Conservation (phyloP, 495 filamentous ascomycete genomes). For the Clavariopsis aquatica region DNA sequence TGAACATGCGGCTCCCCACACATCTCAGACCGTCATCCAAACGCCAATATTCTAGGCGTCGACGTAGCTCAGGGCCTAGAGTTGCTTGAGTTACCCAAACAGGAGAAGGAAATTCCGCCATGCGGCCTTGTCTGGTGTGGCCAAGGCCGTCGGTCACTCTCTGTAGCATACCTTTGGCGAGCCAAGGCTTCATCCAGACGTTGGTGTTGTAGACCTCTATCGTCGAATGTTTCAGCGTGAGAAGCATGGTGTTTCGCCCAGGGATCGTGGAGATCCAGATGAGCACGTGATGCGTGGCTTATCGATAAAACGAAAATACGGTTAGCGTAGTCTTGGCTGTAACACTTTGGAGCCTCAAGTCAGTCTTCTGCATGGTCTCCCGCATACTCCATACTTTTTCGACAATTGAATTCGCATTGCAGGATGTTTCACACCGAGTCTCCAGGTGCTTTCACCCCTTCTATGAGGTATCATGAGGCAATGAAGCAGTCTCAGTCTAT, state of each 20-base stretch:
- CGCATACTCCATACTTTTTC: no score
- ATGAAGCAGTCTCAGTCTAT: no score
- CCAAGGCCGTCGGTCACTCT: conserved; percentile 9
- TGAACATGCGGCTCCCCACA: background rate
- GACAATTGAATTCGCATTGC: no score
- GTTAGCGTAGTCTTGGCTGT: background rate
- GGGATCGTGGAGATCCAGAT: conserved; percentile 1
- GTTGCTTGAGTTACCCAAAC: conserved; percentile 1
- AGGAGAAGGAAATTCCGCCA: background rate
- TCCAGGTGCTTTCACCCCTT: no score
- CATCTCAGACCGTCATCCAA: conserved; percentile 8
- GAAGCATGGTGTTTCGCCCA: conserved; percentile 22
- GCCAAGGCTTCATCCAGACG: conserved; percentile 13
- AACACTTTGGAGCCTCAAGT: no score
- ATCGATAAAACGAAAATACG: background rate
- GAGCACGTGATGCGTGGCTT: background rate
- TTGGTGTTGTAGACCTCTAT: conserved; percentile 30
- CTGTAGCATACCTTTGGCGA: background rate
- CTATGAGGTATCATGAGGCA: no score
- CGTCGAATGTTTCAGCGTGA: conserved; percentile 25
- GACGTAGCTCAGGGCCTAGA: conserved; percentile 2
- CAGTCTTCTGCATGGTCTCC: no score
- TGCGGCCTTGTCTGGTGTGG: background rate
- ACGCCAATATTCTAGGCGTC: conserved; percentile 29
- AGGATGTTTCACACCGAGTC: no score